These are phyloP conservation scores for Tolypocladium sp. DNA, from an alignment of 2,329 filamentous ascomycete species.

Conservation along the genomic window DNA sequence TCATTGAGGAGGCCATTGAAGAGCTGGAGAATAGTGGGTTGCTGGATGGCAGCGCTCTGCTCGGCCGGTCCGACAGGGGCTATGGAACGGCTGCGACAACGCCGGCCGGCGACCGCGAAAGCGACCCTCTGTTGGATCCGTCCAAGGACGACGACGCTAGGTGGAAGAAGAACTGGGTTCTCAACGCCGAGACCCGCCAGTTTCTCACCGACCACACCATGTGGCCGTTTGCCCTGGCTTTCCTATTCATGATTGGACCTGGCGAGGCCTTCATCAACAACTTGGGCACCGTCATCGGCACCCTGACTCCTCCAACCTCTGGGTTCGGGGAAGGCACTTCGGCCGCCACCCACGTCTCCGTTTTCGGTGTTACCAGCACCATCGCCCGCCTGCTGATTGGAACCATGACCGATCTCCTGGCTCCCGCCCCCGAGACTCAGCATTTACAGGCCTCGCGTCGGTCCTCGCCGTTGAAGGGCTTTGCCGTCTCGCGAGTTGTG, in stretches of 20 bases:
- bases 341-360: constrained; percentile 82
- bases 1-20: constrained; percentile 85
- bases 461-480: constrained; percentile 23
- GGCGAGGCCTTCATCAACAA: constrained; percentile 99
- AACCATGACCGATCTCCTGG: constrained; percentile 79
- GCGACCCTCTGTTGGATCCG: constrained; percentile 28
- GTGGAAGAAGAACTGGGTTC: constrained; percentile 77
- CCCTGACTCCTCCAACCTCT: constrained; percentile 56
- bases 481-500: constrained; percentile 65
- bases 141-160: constrained; percentile 38
- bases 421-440: constrained; percentile 54
- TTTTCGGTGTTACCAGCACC: constrained; percentile 84
- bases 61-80: constrained; percentile 42
- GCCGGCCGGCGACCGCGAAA: constrained; percentile 35
- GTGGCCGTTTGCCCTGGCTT: constrained; percentile 88
- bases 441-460: constrained; percentile 35
- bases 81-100: constrained; percentile 54
- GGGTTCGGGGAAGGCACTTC: constrained; percentile 40
- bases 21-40: constrained; percentile 85
- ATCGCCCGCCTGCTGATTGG: constrained; percentile 84
- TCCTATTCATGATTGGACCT: constrained; percentile 87
- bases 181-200: constrained; percentile 80
- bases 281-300: constrained; percentile 84
- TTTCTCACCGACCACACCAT: constrained; percentile 87
- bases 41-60: constrained; percentile 65